Conservation (phyloP, 768 basidiomycete genomes). For the Tylopilus felleus region DNA sequence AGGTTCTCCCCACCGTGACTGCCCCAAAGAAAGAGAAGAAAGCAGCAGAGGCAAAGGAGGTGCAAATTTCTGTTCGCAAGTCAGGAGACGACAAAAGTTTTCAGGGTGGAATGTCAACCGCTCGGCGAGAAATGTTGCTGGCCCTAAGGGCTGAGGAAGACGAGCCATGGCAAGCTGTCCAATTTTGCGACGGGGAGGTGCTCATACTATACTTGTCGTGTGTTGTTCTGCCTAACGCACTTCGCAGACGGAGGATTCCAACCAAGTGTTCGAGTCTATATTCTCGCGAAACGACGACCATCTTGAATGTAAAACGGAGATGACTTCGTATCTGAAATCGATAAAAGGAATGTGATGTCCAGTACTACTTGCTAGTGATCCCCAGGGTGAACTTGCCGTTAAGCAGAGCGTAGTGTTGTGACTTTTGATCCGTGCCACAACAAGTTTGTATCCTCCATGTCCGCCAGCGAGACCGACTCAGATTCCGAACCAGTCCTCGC, state of each 20-base stretch:
- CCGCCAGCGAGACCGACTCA: conserved; percentile 54
- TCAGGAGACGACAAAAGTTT: conserved; percentile 57
- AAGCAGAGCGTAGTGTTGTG: not conserved
- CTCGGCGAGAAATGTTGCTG: conserved; percentile 73
- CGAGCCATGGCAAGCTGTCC: conserved; percentile 67
- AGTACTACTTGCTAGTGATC: not conserved
- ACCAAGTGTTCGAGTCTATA: conserved; percentile 53
- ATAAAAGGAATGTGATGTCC: conserved; percentile 49
- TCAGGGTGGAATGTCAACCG: conserved; percentile 64
- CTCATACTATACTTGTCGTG: conserved; percentile 17
- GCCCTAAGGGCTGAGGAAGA: conserved; percentile 75
- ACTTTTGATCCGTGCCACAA: not conserved
- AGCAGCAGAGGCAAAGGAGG: conserved; percentile 62
- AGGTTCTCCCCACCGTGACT: conserved; percentile 44
- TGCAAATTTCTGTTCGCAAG: conserved; percentile 73
- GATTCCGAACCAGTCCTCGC: conserved; percentile 41
- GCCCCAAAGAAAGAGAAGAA: conserved; percentile 56
- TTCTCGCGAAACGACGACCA: conserved; percentile 54
- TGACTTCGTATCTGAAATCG: conserved; percentile 54
- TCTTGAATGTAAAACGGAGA: conserved; percentile 53
- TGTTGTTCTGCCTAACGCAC: conserved; percentile 8
- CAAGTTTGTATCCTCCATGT: conserved; percentile 21
- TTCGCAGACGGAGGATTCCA: conserved; percentile 57
- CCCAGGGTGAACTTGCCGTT: no score
- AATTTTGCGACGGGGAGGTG: conserved; percentile 66